Percentiles rank a stretch among this genome's conserved stretches.
Evolutionary conservation across 768 basidiomycete species (phyloP).

Genomic region (Phanerochaete sordida): DNA sequence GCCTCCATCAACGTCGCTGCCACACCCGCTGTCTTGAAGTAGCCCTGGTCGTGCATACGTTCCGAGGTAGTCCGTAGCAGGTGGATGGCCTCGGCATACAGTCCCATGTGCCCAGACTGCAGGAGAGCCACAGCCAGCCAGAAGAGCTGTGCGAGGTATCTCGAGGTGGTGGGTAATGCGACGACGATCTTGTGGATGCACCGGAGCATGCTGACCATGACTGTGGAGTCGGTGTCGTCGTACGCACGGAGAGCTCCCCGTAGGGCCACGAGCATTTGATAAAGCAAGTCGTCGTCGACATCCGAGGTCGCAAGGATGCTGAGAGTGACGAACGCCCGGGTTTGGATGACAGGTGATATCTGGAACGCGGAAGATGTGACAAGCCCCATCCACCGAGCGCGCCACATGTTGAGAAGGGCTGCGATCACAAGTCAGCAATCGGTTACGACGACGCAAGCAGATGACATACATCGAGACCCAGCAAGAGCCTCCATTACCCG

Average conservation of each 20-base stretch:
- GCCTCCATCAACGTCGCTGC: constrained; percentile 58
- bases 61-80: constrained; percentile 65
- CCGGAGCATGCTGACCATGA: constrained; percentile 85
- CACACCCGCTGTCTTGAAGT: constrained; percentile 53
- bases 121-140: constrained; percentile 87
- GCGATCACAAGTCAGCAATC: neutral
- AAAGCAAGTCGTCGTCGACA: constrained; percentile 90
- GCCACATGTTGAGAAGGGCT: constrained; percentile 86
- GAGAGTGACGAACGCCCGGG: constrained; percentile 80
- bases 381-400: constrained; percentile 90
- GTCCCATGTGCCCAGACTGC: constrained; percentile 68
- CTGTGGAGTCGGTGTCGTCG: constrained; percentile 63
- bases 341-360: constrained; percentile 82
- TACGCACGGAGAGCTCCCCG: constrained; percentile 64
- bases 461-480: constrained; percentile 60
- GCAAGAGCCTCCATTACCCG: constrained; percentile 62
- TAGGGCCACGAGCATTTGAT: constrained; percentile 90
- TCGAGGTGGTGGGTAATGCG: constrained; percentile 60
- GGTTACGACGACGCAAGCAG: neutral
- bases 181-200: constrained; percentile 79
- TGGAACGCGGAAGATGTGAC: constrained; percentile 89
- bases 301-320: constrained; percentile 80
- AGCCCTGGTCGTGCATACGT: constrained; percentile 56
- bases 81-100: constrained; percentile 66
- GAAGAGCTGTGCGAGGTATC: constrained; percentile 73